Conservation (phyloP, 2,329 filamentous ascomycete species). For the Thelonectria discophora region DNA sequence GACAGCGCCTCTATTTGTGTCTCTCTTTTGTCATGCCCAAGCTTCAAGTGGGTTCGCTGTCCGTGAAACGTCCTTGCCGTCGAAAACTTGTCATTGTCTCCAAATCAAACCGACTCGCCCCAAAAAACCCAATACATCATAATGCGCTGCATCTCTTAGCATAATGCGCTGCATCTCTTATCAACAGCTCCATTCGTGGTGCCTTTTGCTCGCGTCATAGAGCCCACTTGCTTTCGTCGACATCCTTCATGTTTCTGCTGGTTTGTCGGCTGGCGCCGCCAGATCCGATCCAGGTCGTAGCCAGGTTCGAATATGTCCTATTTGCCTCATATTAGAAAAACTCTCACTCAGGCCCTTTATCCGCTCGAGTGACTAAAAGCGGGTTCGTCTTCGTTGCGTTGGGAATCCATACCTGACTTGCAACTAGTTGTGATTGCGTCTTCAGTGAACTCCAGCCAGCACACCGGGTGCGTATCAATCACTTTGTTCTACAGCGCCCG, state of each 20-base stretch:
- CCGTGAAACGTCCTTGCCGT: constrained; percentile 15
- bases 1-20: constrained; percentile 16
- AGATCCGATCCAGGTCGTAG: constrained; percentile 62
- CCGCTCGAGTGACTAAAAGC: not conserved
- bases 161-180: constrained; percentile 15
- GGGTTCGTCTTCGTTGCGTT: not conserved
- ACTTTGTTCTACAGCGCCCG: constrained; percentile 70
- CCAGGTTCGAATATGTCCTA: constrained; percentile 81
- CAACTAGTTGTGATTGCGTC: constrained; percentile 93
- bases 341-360: not conserved
- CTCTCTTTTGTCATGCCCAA: constrained; percentile 19
- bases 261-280: constrained; percentile 37
- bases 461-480: constrained; percentile 86
- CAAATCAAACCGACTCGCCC: constrained; percentile 10
- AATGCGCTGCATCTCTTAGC: constrained; percentile 16
- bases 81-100: constrained; percentile 9
- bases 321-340: constrained; percentile 31
- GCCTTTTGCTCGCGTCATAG: constrained; percentile 21
- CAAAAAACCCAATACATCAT: constrained; percentile 5
- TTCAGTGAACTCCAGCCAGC: constrained; percentile 93
- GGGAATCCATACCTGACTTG: constrained; percentile 75
- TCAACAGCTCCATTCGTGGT: constrained; percentile 29
- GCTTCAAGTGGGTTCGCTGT: constrained; percentile 7
- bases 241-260: constrained; percentile 31
- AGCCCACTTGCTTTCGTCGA: constrained; percentile 25